Evolutionary conservation across 352 stramenopile species (phyloP).

Genomic region (Globisporangium megalacanthum): DNA sequence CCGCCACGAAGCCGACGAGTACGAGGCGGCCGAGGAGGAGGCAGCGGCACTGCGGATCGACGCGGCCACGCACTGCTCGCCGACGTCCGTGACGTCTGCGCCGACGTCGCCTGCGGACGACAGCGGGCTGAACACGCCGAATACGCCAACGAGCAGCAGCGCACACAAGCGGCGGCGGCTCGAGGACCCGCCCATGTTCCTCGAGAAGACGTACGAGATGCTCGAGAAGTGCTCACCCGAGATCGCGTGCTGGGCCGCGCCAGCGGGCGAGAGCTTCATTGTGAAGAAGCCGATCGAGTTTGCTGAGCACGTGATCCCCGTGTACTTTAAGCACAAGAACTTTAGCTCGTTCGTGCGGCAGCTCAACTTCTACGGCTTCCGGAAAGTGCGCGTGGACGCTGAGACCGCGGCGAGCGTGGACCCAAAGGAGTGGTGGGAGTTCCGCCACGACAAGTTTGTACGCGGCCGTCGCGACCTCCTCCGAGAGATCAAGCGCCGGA

Average conservation of each 20-base stretch:
- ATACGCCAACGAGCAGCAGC: constrained; percentile 15
- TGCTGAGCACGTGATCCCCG: constrained; percentile 81
- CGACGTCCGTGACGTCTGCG: constrained; percentile 25
- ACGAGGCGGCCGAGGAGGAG: constrained; percentile 3
- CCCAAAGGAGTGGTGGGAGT: constrained; percentile 78
- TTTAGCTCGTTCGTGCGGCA: constrained; percentile 92
- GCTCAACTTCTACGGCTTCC: constrained; percentile 91
- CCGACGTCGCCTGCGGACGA: constrained; percentile 30
- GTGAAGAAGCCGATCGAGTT: constrained; percentile 86
- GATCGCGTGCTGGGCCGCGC: constrained; percentile 71
- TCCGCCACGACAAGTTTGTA: constrained; percentile 83
- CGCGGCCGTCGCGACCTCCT: constrained; percentile 59
- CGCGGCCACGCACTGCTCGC: constrained; percentile 20
- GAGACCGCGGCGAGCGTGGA: constrained; percentile 31
- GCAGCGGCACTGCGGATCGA: constrained; percentile 30
- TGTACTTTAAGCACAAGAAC: constrained; percentile 92
- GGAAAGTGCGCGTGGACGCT: constrained; percentile 64
- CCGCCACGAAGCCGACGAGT: neutral
- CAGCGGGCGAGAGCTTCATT: constrained; percentile 78
- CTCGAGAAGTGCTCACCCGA: constrained; percentile 71
- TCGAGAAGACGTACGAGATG: constrained; percentile 90
- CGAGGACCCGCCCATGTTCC: constrained; percentile 64
- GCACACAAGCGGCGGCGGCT: constrained; percentile 28
- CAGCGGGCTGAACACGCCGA: constrained; percentile 24
- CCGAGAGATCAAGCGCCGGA: constrained; percentile 69